Conservation (phyloP, 2,329 filamentous ascomycete species). For the Penicillium palitans region DNA sequence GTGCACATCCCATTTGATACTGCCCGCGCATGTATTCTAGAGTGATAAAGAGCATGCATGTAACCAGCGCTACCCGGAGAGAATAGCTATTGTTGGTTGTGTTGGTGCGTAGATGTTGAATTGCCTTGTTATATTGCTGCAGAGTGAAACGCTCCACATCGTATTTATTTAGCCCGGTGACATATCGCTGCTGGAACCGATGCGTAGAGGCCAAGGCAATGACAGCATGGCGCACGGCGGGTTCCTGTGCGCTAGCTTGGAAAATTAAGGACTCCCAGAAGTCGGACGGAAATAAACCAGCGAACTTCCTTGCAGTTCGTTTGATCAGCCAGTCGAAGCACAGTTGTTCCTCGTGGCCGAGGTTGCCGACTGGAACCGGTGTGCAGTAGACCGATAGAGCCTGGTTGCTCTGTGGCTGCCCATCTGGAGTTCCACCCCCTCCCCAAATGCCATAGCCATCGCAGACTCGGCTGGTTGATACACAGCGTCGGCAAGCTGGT, state of each 20-base stretch:
- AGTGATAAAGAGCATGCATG: conserved; percentile 45
- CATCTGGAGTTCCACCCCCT: conserved; percentile 34
- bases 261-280: conserved; percentile 46
- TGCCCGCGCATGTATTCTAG: conserved; percentile 43
- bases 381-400: conserved; percentile 19
- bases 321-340: conserved; percentile 34
- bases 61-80: conserved; percentile 42
- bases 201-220: conserved; percentile 45
- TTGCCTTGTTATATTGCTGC: conserved; percentile 44
- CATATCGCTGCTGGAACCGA: conserved; percentile 17
- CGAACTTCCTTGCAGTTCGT: conserved; percentile 33
- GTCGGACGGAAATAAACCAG: conserved; percentile 36
- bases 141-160: conserved; percentile 37
- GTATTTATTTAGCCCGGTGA: conserved; percentile 12
- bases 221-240: conserved; percentile 46
- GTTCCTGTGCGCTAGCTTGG: conserved; percentile 41
- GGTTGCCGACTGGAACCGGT: conserved; percentile 13
- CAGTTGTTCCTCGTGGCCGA: conserved; percentile 23
- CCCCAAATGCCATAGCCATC: conserved; percentile 49
- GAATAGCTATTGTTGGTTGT: conserved; percentile 28
- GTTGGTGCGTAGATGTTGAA: conserved; percentile 36
- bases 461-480: conserved; percentile 38
- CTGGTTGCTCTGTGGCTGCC: conserved; percentile 19
- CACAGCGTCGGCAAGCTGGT: conserved; percentile 40
- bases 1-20: conserved; percentile 28